Conservation (phyloP, 495 filamentous ascomycete genomes). For the Neurospora sp. region DNA sequence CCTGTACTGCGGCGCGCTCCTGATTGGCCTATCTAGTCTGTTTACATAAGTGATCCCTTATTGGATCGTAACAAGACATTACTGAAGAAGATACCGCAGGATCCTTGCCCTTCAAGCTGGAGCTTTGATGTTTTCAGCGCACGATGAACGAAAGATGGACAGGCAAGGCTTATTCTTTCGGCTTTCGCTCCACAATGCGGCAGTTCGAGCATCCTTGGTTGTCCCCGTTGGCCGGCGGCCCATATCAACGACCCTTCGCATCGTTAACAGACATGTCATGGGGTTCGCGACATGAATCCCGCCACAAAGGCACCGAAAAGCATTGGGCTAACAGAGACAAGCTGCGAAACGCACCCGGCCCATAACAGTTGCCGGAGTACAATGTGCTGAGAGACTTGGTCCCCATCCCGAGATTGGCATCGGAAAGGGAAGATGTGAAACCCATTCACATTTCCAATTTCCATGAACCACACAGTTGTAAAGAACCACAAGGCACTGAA, state of each 20-base stretch:
- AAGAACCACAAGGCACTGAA: neutral
- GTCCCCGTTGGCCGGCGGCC: neutral
- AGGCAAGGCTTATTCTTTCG: neutral
- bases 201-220: neutral
- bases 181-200: neutral
- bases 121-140: neutral
- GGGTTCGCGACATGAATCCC: neutral
- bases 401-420: neutral
- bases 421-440: neutral
- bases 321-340: neutral
- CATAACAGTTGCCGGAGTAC: neutral
- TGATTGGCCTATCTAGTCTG: too few species aligned
- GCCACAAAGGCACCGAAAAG: neutral
- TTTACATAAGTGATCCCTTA: too few species aligned
- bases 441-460: neutral
- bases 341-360: neutral
- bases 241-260: neutral
- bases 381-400: neutral
- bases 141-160: neutral
- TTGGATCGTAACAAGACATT: too few species aligned
- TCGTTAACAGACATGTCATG: neutral
- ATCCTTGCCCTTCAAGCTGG: neutral
- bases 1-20: too few species aligned
- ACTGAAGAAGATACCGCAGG: neutral
- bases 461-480: conserved; percentile 2